Conservation (phyloP, 495 filamentous ascomycete species). For the Podospora tetraspora region DNA sequence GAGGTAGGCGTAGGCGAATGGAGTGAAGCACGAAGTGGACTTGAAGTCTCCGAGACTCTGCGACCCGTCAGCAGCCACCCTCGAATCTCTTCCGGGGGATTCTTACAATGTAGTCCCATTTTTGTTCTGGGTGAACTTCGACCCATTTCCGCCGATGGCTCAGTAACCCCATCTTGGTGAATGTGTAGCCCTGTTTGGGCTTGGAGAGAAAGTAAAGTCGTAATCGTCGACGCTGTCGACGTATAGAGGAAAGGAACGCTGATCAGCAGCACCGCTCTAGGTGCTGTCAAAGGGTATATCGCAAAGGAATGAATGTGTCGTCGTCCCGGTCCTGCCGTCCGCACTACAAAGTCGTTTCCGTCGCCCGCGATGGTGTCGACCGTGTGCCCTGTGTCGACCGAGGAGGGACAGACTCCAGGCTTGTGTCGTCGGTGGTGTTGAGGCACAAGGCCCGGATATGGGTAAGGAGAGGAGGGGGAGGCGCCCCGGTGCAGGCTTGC, state of each 20-base stretch:
- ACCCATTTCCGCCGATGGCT: constrained; percentile 63
- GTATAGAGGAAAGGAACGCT: constrained; percentile 21
- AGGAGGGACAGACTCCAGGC: constrained; percentile 19
- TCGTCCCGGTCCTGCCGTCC: constrained; percentile 35
- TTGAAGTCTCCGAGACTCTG: constrained; percentile 90
- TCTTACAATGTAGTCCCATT: constrained; percentile 92
- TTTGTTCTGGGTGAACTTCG: constrained; percentile 69
- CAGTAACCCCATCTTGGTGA: constrained; percentile 63
- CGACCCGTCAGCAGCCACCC: constrained; percentile 10
- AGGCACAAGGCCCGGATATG: constrained; percentile 9
- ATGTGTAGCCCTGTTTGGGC: constrained; percentile 13
- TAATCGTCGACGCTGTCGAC: constrained; percentile 29
- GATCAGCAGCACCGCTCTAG: constrained; percentile 32
- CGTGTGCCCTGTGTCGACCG: constrained; percentile 31
- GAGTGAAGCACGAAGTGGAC: constrained; percentile 65
- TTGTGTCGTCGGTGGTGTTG: constrained; percentile 15
- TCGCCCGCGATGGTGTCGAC: constrained; percentile 54
- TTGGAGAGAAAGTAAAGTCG: constrained; percentile 20
- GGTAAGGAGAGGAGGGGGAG: constrained; percentile 12
- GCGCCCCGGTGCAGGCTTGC: constrained; percentile 12
- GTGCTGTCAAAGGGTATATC: constrained; percentile 24
- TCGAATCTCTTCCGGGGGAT: not conserved
- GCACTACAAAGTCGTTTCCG: constrained; percentile 40
- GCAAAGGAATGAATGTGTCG: constrained; percentile 12
- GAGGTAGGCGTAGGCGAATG: constrained; percentile 79